Conservation (phyloP, 306 rosid species). For the Castanea mollissima region DNA sequence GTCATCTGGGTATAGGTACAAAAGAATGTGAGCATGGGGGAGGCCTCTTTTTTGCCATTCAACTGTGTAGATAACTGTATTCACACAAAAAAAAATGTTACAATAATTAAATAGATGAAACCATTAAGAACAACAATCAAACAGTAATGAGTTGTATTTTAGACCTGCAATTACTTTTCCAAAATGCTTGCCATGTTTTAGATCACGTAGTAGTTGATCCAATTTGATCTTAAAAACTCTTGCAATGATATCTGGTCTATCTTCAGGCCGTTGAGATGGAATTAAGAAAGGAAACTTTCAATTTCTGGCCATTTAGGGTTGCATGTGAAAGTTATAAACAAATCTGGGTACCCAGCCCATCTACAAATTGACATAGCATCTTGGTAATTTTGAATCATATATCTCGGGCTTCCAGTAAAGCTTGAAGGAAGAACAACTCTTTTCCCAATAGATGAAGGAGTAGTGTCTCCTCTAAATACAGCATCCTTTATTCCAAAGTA, state of each 20-base stretch:
- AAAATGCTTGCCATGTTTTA: no score
- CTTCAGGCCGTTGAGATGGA: no score
- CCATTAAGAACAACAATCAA: no score
- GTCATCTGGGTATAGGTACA: no score
- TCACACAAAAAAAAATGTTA: no score
- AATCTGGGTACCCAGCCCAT: not conserved
- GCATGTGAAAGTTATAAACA: not conserved
- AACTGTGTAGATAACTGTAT: no score
- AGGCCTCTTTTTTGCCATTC: no score
- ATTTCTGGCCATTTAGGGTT: not conserved
- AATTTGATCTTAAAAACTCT: not conserved
- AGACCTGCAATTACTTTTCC: no score
- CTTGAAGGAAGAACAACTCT: not conserved
- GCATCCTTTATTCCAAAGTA: not conserved
- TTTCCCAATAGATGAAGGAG: not conserved
- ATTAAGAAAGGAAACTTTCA: no score
- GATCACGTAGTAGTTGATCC: not conserved
- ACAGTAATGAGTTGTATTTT: no score
- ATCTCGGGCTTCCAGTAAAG: not conserved
- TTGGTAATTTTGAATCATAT: not conserved
- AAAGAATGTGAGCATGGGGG: no score
- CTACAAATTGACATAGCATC: not conserved
- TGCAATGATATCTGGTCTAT: not conserved
- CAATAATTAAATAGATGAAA: no score
- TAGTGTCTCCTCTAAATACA: not conserved